Evolutionary conservation across 2,329 filamentous ascomycete species (phyloP), one percentile per base, ranked within the genome.

Genomic region (Microsporum ferrugineum): DNA sequence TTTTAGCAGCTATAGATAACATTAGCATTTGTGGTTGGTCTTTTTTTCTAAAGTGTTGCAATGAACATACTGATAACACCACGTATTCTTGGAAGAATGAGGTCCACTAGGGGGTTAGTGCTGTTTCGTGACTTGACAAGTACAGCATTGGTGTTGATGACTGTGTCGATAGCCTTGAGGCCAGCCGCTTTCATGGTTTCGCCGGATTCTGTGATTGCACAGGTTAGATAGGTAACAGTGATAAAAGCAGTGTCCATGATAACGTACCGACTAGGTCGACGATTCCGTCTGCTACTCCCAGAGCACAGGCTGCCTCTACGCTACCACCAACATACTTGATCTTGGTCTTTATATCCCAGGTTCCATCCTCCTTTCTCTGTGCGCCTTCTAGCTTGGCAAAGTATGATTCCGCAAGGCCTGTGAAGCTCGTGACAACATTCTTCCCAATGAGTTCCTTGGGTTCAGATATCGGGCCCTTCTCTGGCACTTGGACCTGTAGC

Each of bases 111-210:
- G 2, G 85, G 83, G 74, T 96, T 89, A 63, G 87, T 88, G 3
- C 91, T 87, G 61, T 85, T 83, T 72, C 87, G 90, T 47, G 91
- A 96, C 78, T 92, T 92, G 79, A 99, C 91, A 62, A 99, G 82
- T 56, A 96, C 87, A 36, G 94, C 91, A 17, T 87, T 89, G 60
- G 88, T 91, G 61, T 90, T 86, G 58, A 96, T 82, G 31, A 99
- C 91, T 1, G 94, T 99, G 68, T 94, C 91, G 68, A 97, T 96
- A 61, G 92, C 87, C 77, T 91, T 91, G 58, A 99, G 82, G 29
- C 94, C 94, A 49, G 92, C 92, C 23, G 92, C 94, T 70, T 89
- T 88, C 94, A 99, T 99, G 0, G 94, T 99, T 76, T 97, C 92
- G 61, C 94, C 94, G 23, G 94, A 97, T 80, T 99, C 92, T 94